Evolutionary conservation across 2,329 filamentous ascomycete species (phyloP).

Genomic region (Penicillium thymicola): DNA sequence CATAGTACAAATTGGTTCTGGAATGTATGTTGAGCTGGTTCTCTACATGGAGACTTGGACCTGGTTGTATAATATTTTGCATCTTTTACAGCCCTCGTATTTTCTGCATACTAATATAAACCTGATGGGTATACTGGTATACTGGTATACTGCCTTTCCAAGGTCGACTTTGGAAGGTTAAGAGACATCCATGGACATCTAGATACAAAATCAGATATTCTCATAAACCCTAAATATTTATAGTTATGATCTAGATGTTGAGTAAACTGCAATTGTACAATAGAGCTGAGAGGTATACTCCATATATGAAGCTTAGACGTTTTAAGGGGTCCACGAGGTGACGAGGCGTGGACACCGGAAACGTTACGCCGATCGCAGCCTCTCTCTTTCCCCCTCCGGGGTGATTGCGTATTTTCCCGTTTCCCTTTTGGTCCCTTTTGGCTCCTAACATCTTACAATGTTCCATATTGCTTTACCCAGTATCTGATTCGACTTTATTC

Average conservation of each 20-base stretch:
- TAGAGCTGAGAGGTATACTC: not conserved
- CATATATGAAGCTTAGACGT: not conserved
- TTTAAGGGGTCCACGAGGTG: not conserved
- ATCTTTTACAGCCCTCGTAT: not conserved
- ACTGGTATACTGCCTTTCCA: no score
- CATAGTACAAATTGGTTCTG: not conserved
- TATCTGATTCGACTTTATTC: constrained; percentile 1
- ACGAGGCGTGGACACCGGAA: not conserved
- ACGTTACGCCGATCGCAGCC: constrained; percentile 11
- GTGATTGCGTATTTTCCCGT: constrained; percentile 20
- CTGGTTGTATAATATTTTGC: not conserved
- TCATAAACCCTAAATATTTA: not conserved
- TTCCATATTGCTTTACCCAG: not conserved
- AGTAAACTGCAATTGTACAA: not conserved
- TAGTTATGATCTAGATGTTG: not conserved
- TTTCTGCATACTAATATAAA: not conserved
- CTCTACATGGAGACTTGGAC: not conserved
- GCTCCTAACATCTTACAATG: not conserved
- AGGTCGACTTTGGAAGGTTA: not conserved
- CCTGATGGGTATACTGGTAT: no score
- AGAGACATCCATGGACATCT: not conserved
- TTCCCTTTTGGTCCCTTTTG: constrained; percentile 6
- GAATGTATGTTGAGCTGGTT: constrained; percentile 3
- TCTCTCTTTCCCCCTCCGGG: constrained; percentile 4
- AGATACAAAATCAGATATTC: not conserved